A percentile compares a stretch with the other conserved stretches of the same genome.
These are phyloP conservation scores for Rossbeevera mucosa DNA, from an alignment of 768 basidiomycete genomes.

Conservation along the genomic window DNA sequence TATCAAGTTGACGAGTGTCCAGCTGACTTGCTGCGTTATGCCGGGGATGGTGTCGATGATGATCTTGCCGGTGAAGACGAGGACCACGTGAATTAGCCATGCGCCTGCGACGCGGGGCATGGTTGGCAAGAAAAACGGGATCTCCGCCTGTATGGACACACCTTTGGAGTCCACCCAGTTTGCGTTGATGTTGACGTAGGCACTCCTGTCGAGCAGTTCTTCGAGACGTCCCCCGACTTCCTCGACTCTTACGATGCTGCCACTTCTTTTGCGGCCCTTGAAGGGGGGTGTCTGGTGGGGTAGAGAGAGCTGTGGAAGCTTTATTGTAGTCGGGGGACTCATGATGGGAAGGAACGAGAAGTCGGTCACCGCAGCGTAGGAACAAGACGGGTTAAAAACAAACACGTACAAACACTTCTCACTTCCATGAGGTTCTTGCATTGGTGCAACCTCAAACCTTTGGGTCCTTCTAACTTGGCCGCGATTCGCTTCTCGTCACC, in stretches of 20 bases:
- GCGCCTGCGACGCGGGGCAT: slow-evolving; percentile 58
- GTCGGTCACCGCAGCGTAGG: not conserved
- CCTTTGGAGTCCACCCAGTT: slow-evolving; percentile 95
- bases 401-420: slow-evolving; percentile 14
- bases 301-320: slow-evolving; percentile 45
- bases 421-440: slow-evolving; percentile 46
- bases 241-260: slow-evolving; percentile 82
- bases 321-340: slow-evolving; percentile 52
- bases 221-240: slow-evolving; percentile 71
- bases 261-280: slow-evolving; percentile 54
- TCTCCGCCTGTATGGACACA: slow-evolving; percentile 25
- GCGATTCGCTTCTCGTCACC: slow-evolving; percentile 69
- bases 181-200: slow-evolving; percentile 82
- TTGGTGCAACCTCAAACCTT: slow-evolving; percentile 62
- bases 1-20: slow-evolving; percentile 88
- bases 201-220: slow-evolving; percentile 72
- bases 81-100: slow-evolving; percentile 95
- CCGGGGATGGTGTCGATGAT: slow-evolving; percentile 92
- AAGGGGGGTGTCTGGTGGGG: slow-evolving; percentile 29
- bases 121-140: not conserved
- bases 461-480: slow-evolving; percentile 53
- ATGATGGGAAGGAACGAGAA: slow-evolving; percentile 24
- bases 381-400: slow-evolving; percentile 1
- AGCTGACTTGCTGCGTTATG: slow-evolving; percentile 90
- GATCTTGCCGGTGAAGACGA: slow-evolving; percentile 87